Percentiles rank a stretch among this genome's conserved stretches.
Evolutionary conservation across 805 yeast species (phyloP).

Genomic region (Wickerhamomyces chambardii): DNA sequence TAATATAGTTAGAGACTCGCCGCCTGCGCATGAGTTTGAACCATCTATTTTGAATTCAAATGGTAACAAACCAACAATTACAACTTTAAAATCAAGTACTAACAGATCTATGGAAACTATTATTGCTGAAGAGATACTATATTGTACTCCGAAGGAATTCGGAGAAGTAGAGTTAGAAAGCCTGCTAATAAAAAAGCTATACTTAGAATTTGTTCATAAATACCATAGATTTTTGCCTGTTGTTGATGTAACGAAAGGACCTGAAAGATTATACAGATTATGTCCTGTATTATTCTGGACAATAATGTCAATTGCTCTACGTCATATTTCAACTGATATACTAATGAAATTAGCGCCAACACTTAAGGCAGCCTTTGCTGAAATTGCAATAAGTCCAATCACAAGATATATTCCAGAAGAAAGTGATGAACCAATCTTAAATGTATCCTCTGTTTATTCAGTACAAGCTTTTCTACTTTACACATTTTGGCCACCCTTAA

Average conservation of each 20-base stretch:
- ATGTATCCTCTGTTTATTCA: slow-evolving; percentile 85
- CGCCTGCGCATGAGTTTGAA: slow-evolving; percentile 2
- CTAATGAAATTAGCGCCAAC: slow-evolving; percentile 57
- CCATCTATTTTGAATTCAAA: slow-evolving; percentile 14
- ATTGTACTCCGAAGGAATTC: slow-evolving; percentile 59
- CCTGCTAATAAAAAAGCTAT: slow-evolving; percentile 53
- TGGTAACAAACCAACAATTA: neutral
- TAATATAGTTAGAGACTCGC: too few relatives aligned
- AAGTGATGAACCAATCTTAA: slow-evolving; percentile 71
- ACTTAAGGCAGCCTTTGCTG: slow-evolving; percentile 73
- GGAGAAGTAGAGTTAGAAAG: slow-evolving; percentile 60
- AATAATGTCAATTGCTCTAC: slow-evolving; percentile 72
- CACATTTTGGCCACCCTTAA: slow-evolving; percentile 94
- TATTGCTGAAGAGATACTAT: slow-evolving; percentile 27
- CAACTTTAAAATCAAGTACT: neutral
- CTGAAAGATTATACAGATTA: slow-evolving; percentile 66
- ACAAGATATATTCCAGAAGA: slow-evolving; percentile 76
- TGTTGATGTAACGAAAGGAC: slow-evolving; percentile 74
- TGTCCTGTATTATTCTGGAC: slow-evolving; percentile 96
- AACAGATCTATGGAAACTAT: too few relatives aligned
- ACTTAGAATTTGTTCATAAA: slow-evolving; percentile 56
- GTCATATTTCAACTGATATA: slow-evolving; percentile 42
- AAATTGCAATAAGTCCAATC: slow-evolving; percentile 84
- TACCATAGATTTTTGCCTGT: slow-evolving; percentile 87
- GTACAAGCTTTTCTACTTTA: slow-evolving; percentile 88